A percentile compares a stretch with the other conserved stretches of the same genome.
phyloP scores from a whole-genome alignment of 208 protist species.

The Wallacemonas sp. region DNA sequence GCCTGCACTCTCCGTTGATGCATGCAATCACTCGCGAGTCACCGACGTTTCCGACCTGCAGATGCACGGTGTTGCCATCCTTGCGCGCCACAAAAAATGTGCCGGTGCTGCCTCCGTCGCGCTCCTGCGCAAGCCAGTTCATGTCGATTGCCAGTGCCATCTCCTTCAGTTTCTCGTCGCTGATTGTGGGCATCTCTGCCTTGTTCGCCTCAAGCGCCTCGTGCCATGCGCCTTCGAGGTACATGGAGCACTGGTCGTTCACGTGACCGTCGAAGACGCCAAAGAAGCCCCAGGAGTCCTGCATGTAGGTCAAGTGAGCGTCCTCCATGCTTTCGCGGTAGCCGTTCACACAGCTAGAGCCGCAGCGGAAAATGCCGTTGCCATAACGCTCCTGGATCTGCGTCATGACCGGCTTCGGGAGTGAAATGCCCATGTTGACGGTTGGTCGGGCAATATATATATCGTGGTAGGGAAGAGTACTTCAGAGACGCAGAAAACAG shows the following conservation, averaged over 20 bases:
- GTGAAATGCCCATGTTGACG: slow-evolving; percentile 85
- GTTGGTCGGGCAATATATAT: too few species aligned
- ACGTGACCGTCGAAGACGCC: slow-evolving; percentile 91
- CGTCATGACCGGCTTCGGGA: slow-evolving; percentile 90
- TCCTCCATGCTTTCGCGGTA: slow-evolving; percentile 92
- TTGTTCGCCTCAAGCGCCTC: slow-evolving; percentile 62
- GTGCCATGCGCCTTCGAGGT: slow-evolving; percentile 77
- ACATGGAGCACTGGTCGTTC: slow-evolving; percentile 82
- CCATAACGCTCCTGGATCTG: slow-evolving; percentile 84
- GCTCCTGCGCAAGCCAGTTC: slow-evolving; percentile 71
- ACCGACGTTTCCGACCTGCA: slow-evolving; percentile 93
- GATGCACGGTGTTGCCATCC: slow-evolving; percentile 63
- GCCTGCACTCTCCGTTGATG: slow-evolving; percentile 71
- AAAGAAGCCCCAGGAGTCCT: slow-evolving; percentile 87
- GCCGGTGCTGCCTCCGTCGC: slow-evolving; percentile 85
- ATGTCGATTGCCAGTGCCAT: slow-evolving; percentile 80
- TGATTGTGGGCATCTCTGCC: slow-evolving; percentile 56
- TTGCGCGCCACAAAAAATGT: slow-evolving; percentile 86
- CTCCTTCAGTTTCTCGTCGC: slow-evolving; percentile 82
- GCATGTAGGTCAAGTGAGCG: slow-evolving; percentile 78
- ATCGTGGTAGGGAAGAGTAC: background rate
- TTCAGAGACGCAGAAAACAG: background rate
- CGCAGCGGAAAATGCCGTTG: slow-evolving; percentile 87
- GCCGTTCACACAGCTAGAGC: slow-evolving; percentile 89
- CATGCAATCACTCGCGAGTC: slow-evolving; percentile 90